These are phyloP conservation scores for Boletus pseudopeckii DNA, from an alignment of 768 basidiomycete species.

Conservation along the genomic window DNA sequence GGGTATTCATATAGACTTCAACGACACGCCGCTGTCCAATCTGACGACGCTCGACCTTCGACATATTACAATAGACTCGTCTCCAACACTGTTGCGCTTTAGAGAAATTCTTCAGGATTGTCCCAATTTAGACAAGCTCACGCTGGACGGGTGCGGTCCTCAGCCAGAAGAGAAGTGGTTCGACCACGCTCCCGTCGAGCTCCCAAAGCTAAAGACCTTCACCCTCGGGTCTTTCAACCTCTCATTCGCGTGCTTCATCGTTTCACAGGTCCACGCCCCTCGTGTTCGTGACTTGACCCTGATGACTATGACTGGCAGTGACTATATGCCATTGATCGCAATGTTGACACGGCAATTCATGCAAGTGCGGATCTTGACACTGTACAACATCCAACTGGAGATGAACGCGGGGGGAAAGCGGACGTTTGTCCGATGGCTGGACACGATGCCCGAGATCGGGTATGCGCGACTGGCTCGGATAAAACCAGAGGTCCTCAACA, in stretches of 20 bases:
- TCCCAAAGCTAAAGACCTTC: conserved; percentile 50
- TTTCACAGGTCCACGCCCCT: conserved; percentile 53
- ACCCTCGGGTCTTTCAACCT: conserved; percentile 55
- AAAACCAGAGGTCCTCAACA: conserved; percentile 39
- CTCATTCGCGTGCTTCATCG: conserved; percentile 44
- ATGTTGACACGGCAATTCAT: conserved; percentile 47
- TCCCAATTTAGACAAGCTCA: conserved; percentile 50
- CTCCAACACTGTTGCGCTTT: conserved; percentile 50
- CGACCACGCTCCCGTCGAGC: conserved; percentile 39
- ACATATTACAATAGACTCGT: conserved; percentile 50
- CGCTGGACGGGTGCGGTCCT: conserved; percentile 64
- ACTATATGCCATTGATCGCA: conserved; percentile 49
- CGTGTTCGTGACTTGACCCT: conserved; percentile 56
- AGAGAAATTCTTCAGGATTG: conserved; percentile 48
- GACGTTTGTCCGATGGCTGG: conserved; percentile 47
- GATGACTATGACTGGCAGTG: conserved; percentile 47
- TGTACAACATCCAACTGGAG: conserved; percentile 44
- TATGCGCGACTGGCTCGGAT: conserved; percentile 51
- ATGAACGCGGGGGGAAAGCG: conserved; percentile 21
- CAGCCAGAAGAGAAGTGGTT: conserved; percentile 27
- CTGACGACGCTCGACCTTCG: conserved; percentile 66
- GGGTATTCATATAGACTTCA: conserved; percentile 63
- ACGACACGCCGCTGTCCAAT: conserved; percentile 42
- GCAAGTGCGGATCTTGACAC: conserved; percentile 51
- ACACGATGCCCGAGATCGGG: conserved; percentile 54